Conservation (phyloP, 768 basidiomycete species). For the Tulasnella sp. region DNA sequence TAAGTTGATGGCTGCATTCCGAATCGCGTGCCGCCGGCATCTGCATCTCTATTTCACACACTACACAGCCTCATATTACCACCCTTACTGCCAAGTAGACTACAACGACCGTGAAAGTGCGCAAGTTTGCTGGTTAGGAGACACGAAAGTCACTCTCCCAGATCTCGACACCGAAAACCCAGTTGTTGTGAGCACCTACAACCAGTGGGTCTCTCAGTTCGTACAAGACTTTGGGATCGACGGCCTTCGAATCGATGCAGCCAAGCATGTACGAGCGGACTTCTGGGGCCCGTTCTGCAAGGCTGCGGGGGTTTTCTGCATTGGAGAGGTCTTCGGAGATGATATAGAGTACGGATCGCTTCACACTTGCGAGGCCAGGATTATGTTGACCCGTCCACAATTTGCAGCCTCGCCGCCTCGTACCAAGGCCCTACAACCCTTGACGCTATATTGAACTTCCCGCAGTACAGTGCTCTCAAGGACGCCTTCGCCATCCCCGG, state of each 20-base stretch:
- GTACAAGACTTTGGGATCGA: constrained; percentile 73
- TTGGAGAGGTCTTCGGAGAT: constrained; percentile 70
- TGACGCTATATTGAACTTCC: constrained; percentile 70
- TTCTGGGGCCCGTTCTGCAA: constrained; percentile 76
- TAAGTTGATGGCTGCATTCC: background rate
- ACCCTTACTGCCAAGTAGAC: constrained; percentile 72
- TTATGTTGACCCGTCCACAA: background rate
- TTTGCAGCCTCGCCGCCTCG: constrained; percentile 49
- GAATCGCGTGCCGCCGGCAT: constrained; percentile 19
- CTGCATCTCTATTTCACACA: background rate
- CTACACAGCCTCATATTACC: constrained; percentile 46
- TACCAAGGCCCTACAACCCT: constrained; percentile 62
- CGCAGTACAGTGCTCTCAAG: constrained; percentile 60
- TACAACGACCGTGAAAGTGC: constrained; percentile 67
- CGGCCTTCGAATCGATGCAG: constrained; percentile 78
- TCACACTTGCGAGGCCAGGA: background rate
- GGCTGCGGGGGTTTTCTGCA: constrained; percentile 79
- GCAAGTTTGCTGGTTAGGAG: constrained; percentile 81
- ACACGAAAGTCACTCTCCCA: constrained; percentile 64
- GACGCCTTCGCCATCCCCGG: constrained; percentile 72
- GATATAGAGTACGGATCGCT: constrained; percentile 40
- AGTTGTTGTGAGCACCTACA: constrained; percentile 58
- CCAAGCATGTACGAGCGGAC: constrained; percentile 60
- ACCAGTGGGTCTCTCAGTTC: constrained; percentile 63
- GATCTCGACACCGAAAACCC: constrained; percentile 75